Evolutionary conservation across 768 basidiomycete genomes (phyloP).

Genomic region (Pleurotus citrinopileatus): DNA sequence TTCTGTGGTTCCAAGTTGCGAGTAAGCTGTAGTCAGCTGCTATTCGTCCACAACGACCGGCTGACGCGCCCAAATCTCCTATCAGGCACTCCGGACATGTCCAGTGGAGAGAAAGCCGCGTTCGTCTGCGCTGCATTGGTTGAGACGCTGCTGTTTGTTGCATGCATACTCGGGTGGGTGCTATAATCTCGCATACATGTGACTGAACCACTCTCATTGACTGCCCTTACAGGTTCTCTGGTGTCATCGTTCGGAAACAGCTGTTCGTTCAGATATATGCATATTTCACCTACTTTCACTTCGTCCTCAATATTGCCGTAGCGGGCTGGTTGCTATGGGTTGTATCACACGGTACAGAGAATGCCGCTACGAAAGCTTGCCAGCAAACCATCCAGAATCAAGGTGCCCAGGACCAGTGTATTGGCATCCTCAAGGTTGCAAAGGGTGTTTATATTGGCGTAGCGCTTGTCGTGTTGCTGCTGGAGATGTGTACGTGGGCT

Average conservation of each 20-base stretch:
- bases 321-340: conserved; percentile 50
- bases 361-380: conserved; percentile 43
- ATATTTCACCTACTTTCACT: conserved; percentile 55
- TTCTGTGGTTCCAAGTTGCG: conserved; percentile 61
- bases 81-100: conserved; percentile 35
- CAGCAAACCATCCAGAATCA: conserved; percentile 37
- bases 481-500: conserved; percentile 64
- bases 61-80: conserved; percentile 5
- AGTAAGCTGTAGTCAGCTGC: conserved; percentile 36
- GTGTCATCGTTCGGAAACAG: conserved; percentile 62
- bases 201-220: not conserved
- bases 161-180: conserved; percentile 55
- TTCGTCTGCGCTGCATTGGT: conserved; percentile 52
- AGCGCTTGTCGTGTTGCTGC: conserved; percentile 39
- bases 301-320: conserved; percentile 51
- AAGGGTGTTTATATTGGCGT: conserved; percentile 45
- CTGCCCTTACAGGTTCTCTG: conserved; percentile 46
- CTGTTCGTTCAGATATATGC: conserved; percentile 54
- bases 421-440: conserved; percentile 35
- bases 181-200: not conserved
- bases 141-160: conserved; percentile 50
- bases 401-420: conserved; percentile 42
- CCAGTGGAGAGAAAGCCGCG: conserved; percentile 29
- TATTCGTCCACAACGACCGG: not conserved
- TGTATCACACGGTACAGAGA: conserved; percentile 43